A percentile compares a stretch with the other conserved stretches of the same genome.
These are phyloP conservation scores for Cladosporium sp. DNA, from an alignment of 2,329 filamentous ascomycete species.

Conservation along the genomic window DNA sequence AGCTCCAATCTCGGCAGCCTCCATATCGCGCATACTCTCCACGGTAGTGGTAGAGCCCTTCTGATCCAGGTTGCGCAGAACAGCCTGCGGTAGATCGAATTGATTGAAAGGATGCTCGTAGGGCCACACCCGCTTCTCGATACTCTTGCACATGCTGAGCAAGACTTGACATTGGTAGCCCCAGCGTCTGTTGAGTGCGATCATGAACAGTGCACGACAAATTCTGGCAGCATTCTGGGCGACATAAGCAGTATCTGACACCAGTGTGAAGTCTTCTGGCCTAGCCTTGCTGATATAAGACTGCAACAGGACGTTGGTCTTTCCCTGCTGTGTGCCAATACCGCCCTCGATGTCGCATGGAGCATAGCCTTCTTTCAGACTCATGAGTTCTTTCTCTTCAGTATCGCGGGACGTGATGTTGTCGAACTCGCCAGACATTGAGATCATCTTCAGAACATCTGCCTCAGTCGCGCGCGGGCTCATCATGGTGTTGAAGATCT, in stretches of 20 bases:
- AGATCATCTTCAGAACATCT: conserved; percentile 92
- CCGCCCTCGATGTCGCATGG: conserved; percentile 74
- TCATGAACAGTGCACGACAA: conserved; percentile 93
- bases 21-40: conserved; percentile 88
- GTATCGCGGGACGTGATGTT: conserved; percentile 90
- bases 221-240: conserved; percentile 94
- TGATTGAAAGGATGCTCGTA: conserved; percentile 93
- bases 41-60: conserved; percentile 70
- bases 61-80: conserved; percentile 80
- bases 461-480: conserved; percentile 77
- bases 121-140: conserved; percentile 93
- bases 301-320: conserved; percentile 93
- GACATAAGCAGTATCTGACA: conserved; percentile 90
- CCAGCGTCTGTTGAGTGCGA: conserved; percentile 91
- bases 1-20: conserved; percentile 79
- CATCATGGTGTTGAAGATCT: conserved; percentile 98
- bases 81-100: conserved; percentile 80
- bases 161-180: conserved; percentile 91
- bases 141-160: conserved; percentile 89
- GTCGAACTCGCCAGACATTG: conserved; percentile 96
- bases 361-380: conserved; percentile 65
- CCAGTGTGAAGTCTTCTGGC: conserved; percentile 87
- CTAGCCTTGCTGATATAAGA: conserved; percentile 86
- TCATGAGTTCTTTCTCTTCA: conserved; percentile 80
- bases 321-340: conserved; percentile 68